These are phyloP conservation scores for Lepidium africanum DNA, from an alignment of 345 rosid genomes.

Conservation along the genomic window DNA sequence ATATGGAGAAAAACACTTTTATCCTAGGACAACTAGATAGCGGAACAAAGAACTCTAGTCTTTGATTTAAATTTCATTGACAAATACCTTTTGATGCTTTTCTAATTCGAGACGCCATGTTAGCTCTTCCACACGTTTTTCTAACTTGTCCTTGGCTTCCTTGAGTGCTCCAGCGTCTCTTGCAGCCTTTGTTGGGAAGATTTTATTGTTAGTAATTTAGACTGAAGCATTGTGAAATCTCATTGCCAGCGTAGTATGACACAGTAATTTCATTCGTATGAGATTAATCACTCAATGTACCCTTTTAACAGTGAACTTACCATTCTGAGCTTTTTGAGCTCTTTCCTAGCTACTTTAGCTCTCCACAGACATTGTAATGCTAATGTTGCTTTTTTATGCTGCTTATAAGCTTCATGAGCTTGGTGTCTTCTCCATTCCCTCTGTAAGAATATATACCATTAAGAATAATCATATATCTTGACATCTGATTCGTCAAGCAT, in stretches of 20 bases:
- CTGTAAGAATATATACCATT: constrained; percentile 28
- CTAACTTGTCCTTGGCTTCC: constrained; percentile 60
- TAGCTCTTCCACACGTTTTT: constrained; percentile 60
- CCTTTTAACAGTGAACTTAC: constrained; percentile 20
- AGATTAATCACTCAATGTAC: not conserved
- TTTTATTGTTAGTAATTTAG: not conserved
- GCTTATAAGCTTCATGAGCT: constrained; percentile 38
- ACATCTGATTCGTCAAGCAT: not conserved
- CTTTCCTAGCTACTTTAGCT: constrained; percentile 48
- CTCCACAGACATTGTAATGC: constrained; percentile 56
- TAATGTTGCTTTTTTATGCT: constrained; percentile 42
- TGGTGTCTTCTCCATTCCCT: constrained; percentile 45
- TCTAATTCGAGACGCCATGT: constrained; percentile 54
- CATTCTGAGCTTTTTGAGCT: constrained; percentile 54
- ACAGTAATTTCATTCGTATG: not conserved
- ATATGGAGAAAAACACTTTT: not conserved
- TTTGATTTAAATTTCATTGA: not conserved
- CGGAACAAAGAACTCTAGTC: not conserved
- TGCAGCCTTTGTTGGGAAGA: constrained; percentile 43
- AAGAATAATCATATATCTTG: not conserved
- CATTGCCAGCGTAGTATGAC: not conserved
- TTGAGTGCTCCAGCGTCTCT: constrained; percentile 67
- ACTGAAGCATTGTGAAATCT: not conserved
- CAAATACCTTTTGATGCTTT: constrained; percentile 49
- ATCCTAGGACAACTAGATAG: not conserved